Conservation (phyloP, 1,284 basidiomycete species). For the Neonothopanus nambi region DNA sequence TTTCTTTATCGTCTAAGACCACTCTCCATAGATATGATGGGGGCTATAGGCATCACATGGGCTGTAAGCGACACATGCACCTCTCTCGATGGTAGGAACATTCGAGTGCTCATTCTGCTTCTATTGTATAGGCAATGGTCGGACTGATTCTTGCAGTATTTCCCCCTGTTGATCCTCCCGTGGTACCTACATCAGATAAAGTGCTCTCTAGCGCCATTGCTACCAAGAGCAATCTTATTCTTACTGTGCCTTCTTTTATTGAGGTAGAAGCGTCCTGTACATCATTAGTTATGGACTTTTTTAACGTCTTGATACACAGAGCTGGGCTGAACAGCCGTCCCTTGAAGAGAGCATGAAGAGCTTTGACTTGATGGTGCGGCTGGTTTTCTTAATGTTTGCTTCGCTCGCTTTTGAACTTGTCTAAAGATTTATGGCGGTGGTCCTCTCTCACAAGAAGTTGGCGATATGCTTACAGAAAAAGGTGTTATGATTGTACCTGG, state of each 20-base stretch:
- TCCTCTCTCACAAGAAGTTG: background rate
- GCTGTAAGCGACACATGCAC: background rate
- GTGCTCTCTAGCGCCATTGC: conserved; percentile 15
- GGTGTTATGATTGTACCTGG: background rate
- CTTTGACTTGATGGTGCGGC: conserved; percentile 16
- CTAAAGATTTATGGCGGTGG: background rate
- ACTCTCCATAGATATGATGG: background rate
- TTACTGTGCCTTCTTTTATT: conserved; percentile 19
- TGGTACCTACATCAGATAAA: conserved; percentile 16
- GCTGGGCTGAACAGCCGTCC: conserved; percentile 18
- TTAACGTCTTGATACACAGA: conserved; percentile 8
- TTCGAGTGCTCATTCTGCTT: background rate
- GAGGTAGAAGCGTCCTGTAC: conserved; percentile 19
- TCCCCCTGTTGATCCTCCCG: conserved; percentile 13
- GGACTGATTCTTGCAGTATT: conserved; percentile 14
- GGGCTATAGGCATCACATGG: background rate
- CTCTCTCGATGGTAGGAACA: background rate
- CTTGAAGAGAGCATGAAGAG: conserved; percentile 14
- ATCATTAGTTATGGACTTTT: background rate
- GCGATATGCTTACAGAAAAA: background rate
- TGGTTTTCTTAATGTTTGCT: background rate
- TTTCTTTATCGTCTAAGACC: conserved; percentile 11
- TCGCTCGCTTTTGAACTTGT: background rate
- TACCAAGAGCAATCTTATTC: conserved; percentile 7
- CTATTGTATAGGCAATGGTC: conserved; percentile 11